Evolutionary conservation across 2,329 filamentous ascomycete species (phyloP).

Genomic region (Hysterium pulicare): DNA sequence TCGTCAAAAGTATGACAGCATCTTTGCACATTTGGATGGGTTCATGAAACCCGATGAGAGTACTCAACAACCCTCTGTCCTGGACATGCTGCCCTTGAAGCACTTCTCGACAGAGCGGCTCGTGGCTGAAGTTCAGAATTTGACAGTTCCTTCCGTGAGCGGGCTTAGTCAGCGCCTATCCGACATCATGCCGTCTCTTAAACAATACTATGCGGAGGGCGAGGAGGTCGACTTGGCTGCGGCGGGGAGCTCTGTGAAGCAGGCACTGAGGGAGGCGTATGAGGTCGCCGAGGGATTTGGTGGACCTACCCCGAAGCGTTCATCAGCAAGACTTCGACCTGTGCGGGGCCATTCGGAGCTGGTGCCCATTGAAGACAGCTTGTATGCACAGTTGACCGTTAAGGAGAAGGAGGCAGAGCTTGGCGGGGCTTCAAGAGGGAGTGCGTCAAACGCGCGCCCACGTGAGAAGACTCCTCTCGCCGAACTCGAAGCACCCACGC

Average conservation of each 20-base stretch:
- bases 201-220: conserved; percentile 36
- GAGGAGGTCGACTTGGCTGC: conserved; percentile 31
- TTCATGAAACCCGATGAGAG: conserved; percentile 16
- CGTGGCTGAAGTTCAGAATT: conserved; percentile 43
- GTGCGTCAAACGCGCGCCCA: conserved; percentile 7
- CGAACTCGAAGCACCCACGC: conserved; percentile 25
- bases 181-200: conserved; percentile 44
- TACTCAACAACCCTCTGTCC: conserved; percentile 10
- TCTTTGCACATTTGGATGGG: conserved; percentile 44
- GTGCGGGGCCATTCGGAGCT: conserved; percentile 30
- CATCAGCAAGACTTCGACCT: conserved; percentile 31
- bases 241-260: conserved; percentile 29
- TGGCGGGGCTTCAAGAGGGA: conserved; percentile 8
- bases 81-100: conserved; percentile 13
- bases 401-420: conserved; percentile 17
- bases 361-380: conserved; percentile 31
- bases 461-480: conserved; percentile 14
- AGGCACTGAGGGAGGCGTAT: conserved; percentile 35
- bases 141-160: conserved; percentile 46
- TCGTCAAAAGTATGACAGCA: conserved; percentile 45
- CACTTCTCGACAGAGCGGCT: conserved; percentile 42
- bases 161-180: conserved; percentile 46
- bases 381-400: conserved; percentile 29
- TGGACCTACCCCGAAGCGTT: conserved; percentile 29
- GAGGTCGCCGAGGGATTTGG: conserved; percentile 29